Evolutionary conservation across 2,329 filamentous ascomycete genomes (phyloP).

Genomic region (Sporothrix mexicana): DNA sequence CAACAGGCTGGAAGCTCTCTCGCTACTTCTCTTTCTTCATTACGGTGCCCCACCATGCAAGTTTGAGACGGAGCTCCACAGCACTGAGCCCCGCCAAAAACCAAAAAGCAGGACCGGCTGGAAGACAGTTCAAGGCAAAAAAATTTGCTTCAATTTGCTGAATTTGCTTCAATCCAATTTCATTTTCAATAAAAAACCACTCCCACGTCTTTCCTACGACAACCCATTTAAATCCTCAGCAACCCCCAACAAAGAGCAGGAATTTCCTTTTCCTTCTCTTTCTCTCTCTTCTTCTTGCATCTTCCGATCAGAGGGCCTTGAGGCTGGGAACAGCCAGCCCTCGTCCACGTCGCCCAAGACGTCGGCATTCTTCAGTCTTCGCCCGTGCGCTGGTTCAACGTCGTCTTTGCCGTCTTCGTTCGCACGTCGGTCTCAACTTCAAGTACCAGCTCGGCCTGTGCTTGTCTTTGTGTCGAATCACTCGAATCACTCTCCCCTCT

Average conservation of each 20-base stretch:
- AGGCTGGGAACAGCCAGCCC: conserved; percentile 35
- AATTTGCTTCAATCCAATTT: conserved; percentile 21
- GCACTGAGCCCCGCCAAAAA: conserved; percentile 28
- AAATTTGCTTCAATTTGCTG: conserved; percentile 25
- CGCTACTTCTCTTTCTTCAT: not conserved
- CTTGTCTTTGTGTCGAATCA: conserved; percentile 1
- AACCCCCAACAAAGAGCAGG: conserved; percentile 8
- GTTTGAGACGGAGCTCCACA: conserved; percentile 15
- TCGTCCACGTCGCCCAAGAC: conserved; percentile 44
- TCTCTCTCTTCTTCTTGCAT: conserved; percentile 33
- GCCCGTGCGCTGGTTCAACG: conserved; percentile 37
- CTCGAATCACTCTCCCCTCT: not conserved
- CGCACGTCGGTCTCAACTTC: conserved; percentile 44
- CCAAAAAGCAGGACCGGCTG: conserved; percentile 18
- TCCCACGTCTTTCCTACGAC: not conserved
- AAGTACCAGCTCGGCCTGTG: conserved; percentile 24
- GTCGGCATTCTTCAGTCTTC: conserved; percentile 49
- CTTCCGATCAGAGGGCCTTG: conserved; percentile 36
- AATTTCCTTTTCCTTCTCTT: conserved; percentile 27
- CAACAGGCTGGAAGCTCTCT: not conserved
- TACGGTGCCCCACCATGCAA: conserved; percentile 19
- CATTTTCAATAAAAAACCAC: conserved; percentile 1
- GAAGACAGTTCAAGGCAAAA: conserved; percentile 21
- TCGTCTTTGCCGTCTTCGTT: conserved; percentile 60
- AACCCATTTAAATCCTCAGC: conserved; percentile 21